Evolutionary conservation across 352 stramenopile species (phyloP), one percentile per base, ranked within the genome.

Genomic region (Thraustochytrium striatum): DNA sequence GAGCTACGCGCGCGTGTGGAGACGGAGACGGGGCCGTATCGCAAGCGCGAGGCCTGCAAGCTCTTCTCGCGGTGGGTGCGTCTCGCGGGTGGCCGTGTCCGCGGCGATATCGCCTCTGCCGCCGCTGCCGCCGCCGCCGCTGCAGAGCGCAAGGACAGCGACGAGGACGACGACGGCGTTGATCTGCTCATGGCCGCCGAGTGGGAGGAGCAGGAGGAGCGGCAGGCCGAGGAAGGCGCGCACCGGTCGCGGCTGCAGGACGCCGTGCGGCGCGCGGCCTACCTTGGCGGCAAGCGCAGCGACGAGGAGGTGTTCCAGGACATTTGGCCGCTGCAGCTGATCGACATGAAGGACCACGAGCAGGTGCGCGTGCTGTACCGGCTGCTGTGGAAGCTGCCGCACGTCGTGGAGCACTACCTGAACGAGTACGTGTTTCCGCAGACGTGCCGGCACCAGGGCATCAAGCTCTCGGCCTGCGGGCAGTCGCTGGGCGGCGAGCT

Each of bases 361-460:
- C 95, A 99, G 87, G 91, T 99, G n/a, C 88, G 89, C 25, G 88
- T 96, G 0, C 88, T 98, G 2, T 98, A 97, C 84, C 89, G 92
- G n/a, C 85, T 99, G 9, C 87, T 99, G 13, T 85, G 91, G 33
- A 91, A 93, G 57, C 88, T 97, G 52, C 88, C 96, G 16, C 87
- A 95, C 57, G 91, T 98, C 0, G 91, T 99, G 8, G 93, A 98
- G 80, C 98, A 99, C 85, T 99, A 99, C 81, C 87, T 99, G 9
- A 92, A 97, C 61, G 92, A 91, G 62, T 95, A 98, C 78, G 94
- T 99, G 16, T 99, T 99, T 83, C 97, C 97, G n/a, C 90, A 98
- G 55, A 97, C 95, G 35, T 98, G 99, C 89, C 97, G 98, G 68
- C 96, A 99, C 81, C 94, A 99, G 85, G 94, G 95, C 73, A 90